Evolutionary conservation across 768 basidiomycete genomes (phyloP).

Genomic region (Boletus reticulatus): DNA sequence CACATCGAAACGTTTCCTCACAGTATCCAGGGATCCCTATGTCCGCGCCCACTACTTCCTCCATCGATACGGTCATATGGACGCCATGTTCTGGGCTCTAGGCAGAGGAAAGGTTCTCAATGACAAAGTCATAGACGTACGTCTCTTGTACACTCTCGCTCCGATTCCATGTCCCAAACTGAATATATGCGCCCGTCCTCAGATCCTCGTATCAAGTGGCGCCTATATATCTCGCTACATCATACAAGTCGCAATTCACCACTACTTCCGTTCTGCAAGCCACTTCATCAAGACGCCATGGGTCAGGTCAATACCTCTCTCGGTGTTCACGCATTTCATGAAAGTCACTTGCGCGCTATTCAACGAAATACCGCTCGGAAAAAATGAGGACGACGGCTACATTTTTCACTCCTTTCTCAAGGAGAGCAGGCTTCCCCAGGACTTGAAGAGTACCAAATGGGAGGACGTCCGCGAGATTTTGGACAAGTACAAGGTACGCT

Average conservation of each 20-base stretch:
- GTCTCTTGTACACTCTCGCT: slow-evolving; percentile 28
- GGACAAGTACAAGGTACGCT: slow-evolving; percentile 62
- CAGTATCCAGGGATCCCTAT: slow-evolving; percentile 70
- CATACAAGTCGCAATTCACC: slow-evolving; percentile 73
- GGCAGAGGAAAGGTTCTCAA: slow-evolving; percentile 65
- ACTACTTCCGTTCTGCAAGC: slow-evolving; percentile 69
- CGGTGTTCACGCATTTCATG: slow-evolving; percentile 64
- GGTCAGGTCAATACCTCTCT: slow-evolving; percentile 63
- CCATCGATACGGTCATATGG: slow-evolving; percentile 62
- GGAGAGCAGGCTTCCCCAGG: slow-evolving; percentile 63
- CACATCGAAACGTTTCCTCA: slow-evolving; percentile 55
- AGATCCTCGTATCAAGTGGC: slow-evolving; percentile 75
- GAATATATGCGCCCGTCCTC: slow-evolving; percentile 25
- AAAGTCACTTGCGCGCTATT: slow-evolving; percentile 54
- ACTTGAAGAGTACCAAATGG: slow-evolving; percentile 57
- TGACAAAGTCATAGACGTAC: slow-evolving; percentile 67
- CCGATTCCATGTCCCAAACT: slow-evolving; percentile 17
- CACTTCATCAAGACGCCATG: slow-evolving; percentile 76
- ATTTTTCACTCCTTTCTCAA: slow-evolving; percentile 65
- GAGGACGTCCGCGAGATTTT: slow-evolving; percentile 64
- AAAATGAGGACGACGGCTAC: slow-evolving; percentile 74
- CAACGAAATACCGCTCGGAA: slow-evolving; percentile 64
- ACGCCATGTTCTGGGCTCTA: slow-evolving; percentile 75
- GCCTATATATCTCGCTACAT: slow-evolving; percentile 80
- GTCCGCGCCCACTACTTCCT: slow-evolving; percentile 79